Conservation (phyloP, 257 asterid genomes). For the Capsicum chinense region DNA sequence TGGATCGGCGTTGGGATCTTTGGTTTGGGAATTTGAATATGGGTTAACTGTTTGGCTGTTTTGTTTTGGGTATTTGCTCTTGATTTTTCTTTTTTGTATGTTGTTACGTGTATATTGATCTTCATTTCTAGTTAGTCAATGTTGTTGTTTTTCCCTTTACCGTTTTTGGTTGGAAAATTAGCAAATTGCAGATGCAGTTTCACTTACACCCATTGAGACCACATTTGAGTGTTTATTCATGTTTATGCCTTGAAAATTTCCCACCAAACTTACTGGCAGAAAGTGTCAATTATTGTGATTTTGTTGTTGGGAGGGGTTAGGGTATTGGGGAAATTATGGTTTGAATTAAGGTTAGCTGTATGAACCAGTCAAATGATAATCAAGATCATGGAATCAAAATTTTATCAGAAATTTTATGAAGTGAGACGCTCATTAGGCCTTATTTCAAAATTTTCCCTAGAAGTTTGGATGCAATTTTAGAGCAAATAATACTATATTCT, state of each 20-base stretch:
- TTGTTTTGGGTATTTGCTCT: conserved; percentile 38
- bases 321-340: neutral
- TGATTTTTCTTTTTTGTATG: conserved; percentile 44
- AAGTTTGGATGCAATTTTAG: too few relatives aligned
- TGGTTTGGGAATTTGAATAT: neutral
- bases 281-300: too few relatives aligned
- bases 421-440: neutral
- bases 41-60: conserved; percentile 4
- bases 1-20: neutral
- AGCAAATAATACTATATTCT: neutral
- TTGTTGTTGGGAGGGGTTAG: neutral
- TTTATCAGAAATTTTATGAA: neutral
- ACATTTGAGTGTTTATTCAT: too few relatives aligned
- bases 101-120: conserved; percentile 36
- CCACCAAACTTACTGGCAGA: too few relatives aligned
- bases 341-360: neutral
- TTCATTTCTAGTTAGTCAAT: neutral
- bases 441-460: too few relatives aligned
- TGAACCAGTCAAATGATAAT: too few relatives aligned
- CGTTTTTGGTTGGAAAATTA: neutral
- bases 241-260: too few relatives aligned
- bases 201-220: too few relatives aligned
- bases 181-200: neutral
- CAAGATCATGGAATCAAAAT: neutral
- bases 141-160: neutral